Evolutionary conservation across 208 protist genomes (phyloP).

Genomic region (Acanthamoeba healyi): DNA sequence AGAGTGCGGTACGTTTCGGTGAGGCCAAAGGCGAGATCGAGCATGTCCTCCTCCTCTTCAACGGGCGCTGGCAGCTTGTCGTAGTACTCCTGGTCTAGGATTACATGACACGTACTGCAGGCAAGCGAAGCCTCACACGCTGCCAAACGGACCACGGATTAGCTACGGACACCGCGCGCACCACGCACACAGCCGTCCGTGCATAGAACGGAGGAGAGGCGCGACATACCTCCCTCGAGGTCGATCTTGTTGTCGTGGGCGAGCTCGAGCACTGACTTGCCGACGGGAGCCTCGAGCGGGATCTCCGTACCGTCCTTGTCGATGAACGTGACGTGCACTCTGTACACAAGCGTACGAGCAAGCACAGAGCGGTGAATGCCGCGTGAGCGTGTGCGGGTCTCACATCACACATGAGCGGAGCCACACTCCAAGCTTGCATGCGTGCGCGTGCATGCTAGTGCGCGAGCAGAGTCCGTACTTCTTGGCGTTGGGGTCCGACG

Average conservation of each 20-base stretch:
- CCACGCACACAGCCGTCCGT: background rate
- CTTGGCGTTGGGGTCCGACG: background rate
- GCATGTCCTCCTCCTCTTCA: conserved; percentile 94
- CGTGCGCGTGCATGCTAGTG: no score
- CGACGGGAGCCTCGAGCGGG: conserved; percentile 78
- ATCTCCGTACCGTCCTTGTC: conserved; percentile 72
- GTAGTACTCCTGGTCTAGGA: conserved; percentile 93
- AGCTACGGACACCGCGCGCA: background rate
- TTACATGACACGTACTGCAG: conserved; percentile 98
- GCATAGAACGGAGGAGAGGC: background rate
- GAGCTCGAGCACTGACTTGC: conserved; percentile 96
- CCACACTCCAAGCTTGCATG: no score
- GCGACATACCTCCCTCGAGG: conserved; percentile 93
- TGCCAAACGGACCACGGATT: no score
- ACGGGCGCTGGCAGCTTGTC: conserved; percentile 94
- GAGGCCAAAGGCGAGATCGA: conserved; percentile 86
- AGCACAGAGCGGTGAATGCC: background rate
- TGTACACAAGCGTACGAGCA: background rate
- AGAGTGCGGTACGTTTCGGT: conserved; percentile 83
- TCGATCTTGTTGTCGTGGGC: conserved; percentile 95
- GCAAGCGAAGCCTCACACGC: conserved; percentile 92
- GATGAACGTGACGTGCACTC: conserved; percentile 68
- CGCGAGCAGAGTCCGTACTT: background rate
- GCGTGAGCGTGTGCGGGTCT: no score
- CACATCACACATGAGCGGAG: background rate